Evolutionary conservation across 2,329 filamentous ascomycete species (phyloP).

Genomic region (Ophiostoma australiae): DNA sequence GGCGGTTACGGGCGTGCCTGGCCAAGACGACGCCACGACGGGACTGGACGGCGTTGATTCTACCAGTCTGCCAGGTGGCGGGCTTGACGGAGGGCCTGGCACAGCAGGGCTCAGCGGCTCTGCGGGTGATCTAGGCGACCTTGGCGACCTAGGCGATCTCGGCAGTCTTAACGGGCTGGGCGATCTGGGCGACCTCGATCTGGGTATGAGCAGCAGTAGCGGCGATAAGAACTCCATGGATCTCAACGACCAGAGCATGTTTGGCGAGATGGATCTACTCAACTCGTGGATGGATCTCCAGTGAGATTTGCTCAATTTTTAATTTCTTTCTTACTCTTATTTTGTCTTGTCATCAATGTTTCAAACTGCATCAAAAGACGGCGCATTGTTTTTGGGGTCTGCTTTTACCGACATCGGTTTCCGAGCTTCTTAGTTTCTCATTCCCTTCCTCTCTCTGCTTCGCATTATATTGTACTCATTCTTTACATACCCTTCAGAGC

Average conservation of each 20-base stretch:
- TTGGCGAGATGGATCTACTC: constrained; percentile 29
- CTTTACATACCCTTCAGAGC: constrained; percentile 9
- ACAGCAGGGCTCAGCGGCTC: background rate
- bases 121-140: constrained; percentile 24
- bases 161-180: constrained; percentile 22
- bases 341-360: background rate
- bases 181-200: constrained; percentile 23
- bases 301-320: background rate
- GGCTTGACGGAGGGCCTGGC: background rate
- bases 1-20: constrained; percentile 18
- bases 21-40: constrained; percentile 19
- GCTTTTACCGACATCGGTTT: background rate
- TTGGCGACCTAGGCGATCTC: constrained; percentile 24
- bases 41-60: constrained; percentile 12
- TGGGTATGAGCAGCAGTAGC: constrained; percentile 17
- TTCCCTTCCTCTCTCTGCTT: background rate
- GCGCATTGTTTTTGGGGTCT: background rate
- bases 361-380: background rate
- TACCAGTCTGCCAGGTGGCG: background rate
- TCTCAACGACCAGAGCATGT: constrained; percentile 29
- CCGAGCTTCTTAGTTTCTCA: background rate
- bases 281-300: constrained; percentile 29
- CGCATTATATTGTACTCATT: background rate
- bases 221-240: constrained; percentile 20
- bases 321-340: background rate